Percentiles rank a stretch among this genome's conserved stretches.
Conservation (phyloP, 2,329 filamentous ascomycete species). For the Penicillium sp. region DNA sequence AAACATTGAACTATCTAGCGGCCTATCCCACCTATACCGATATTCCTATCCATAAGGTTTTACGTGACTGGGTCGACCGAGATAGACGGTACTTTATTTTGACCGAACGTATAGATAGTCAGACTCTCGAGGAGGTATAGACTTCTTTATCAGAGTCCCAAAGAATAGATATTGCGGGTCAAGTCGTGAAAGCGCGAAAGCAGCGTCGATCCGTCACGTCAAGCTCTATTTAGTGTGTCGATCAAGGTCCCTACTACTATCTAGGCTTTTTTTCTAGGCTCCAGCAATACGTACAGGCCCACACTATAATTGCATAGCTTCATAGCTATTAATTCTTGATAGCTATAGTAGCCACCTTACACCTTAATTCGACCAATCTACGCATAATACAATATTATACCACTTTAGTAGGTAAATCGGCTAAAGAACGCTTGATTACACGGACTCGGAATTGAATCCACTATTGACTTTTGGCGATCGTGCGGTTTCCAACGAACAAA, state of each 20-base stretch:
- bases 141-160: background rate
- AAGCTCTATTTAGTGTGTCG: constrained; percentile 13
- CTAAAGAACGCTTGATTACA: too few relatives aligned
- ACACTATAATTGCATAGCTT: too few relatives aligned
- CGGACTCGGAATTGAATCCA: too few relatives aligned
- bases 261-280: constrained; percentile 11
- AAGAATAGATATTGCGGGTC: background rate
- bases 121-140: constrained; percentile 20
- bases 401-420: too few relatives aligned
- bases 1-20: constrained; percentile 11
- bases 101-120: constrained; percentile 13
- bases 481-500: too few relatives aligned
- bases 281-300: too few relatives aligned
- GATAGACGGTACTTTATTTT: constrained; percentile 21
- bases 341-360: too few relatives aligned
- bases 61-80: constrained; percentile 20
- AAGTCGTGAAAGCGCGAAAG: constrained; percentile 10
- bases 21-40: background rate
- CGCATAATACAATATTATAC: too few relatives aligned
- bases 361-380: too few relatives aligned
- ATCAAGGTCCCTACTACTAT: constrained; percentile 17
- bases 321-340: too few relatives aligned
- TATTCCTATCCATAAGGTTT: constrained; percentile 20
- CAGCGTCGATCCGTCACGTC: constrained; percentile 15
- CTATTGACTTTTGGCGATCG: too few relatives aligned